Percentiles rank a stretch among this genome's conserved stretches.
Evolutionary conservation across 2,329 filamentous ascomycete genomes (phyloP).

Genomic region (Zopfia rhizophila): DNA sequence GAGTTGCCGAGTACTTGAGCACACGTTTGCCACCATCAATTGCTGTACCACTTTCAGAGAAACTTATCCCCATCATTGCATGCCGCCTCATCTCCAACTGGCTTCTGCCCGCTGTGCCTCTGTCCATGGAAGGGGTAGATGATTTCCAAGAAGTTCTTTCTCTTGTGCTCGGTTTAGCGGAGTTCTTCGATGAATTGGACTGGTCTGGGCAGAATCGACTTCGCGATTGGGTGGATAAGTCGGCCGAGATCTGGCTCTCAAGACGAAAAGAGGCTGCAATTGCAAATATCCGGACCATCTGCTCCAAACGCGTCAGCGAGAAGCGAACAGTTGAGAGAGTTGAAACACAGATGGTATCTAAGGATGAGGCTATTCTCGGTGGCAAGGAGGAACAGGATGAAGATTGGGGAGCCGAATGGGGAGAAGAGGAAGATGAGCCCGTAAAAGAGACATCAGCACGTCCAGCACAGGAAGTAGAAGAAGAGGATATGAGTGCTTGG

Average conservation of each 20-base stretch:
- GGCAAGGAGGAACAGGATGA: slow-evolving; percentile 61
- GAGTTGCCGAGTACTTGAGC: slow-evolving; percentile 62
- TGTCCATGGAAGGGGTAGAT: slow-evolving; percentile 75
- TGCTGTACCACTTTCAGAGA: slow-evolving; percentile 67
- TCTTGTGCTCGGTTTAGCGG: slow-evolving; percentile 71
- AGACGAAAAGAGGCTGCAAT: slow-evolving; percentile 84
- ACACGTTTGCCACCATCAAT: slow-evolving; percentile 61
- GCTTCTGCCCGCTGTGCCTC: slow-evolving; percentile 80
- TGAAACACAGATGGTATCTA: slow-evolving; percentile 82
- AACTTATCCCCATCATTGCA: slow-evolving; percentile 76
- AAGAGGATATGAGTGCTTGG: slow-evolving; percentile 62
- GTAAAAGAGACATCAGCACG: slow-evolving; percentile 14
- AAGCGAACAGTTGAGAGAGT: slow-evolving; percentile 81
- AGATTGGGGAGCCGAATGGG: slow-evolving; percentile 84
- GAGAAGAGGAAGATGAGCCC: slow-evolving; percentile 62
- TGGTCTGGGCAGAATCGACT: slow-evolving; percentile 73
- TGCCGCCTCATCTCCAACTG: slow-evolving; percentile 76
- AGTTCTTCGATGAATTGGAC: slow-evolving; percentile 67
- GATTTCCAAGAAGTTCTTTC: slow-evolving; percentile 77
- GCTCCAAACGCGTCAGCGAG: slow-evolving; percentile 73
- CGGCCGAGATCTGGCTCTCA: slow-evolving; percentile 84
- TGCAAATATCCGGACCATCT: slow-evolving; percentile 74
- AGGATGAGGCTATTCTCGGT: slow-evolving; percentile 73
- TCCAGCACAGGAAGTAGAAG: slow-evolving; percentile 46
- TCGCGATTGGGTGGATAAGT: slow-evolving; percentile 81